A percentile compares a stretch with the other conserved stretches of the same genome.
These are phyloP conservation scores for Apophysomyces variabilis DNA, from an alignment of 371 early-diverging fungal species.

Conservation along the genomic window DNA sequence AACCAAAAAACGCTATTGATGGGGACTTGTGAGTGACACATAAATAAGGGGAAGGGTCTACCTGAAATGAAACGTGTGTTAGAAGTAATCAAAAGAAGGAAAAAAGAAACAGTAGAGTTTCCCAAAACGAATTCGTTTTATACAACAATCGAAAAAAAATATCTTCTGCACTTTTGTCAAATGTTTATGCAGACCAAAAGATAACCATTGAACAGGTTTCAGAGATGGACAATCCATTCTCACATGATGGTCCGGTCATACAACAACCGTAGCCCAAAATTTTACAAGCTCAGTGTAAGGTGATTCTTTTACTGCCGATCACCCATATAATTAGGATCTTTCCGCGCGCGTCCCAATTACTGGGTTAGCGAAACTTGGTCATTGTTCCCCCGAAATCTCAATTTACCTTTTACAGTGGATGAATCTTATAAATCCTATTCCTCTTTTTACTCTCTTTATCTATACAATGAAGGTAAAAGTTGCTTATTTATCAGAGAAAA, in stretches of 20 bases:
- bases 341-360: neutral
- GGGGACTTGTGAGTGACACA: neutral
- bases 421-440: too few species aligned
- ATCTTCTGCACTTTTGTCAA: too few species aligned
- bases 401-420: too few species aligned
- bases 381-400: neutral
- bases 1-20: neutral
- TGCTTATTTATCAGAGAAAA: too few species aligned
- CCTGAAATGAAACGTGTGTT: slow-evolving; percentile 12
- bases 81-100: slow-evolving; percentile 6
- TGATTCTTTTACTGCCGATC: slow-evolving; percentile 7
- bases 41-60: neutral
- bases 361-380: neutral
- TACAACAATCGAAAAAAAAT: neutral
- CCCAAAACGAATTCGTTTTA: neutral
- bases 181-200: neutral
- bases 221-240: neutral
- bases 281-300: neutral
- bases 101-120: neutral
- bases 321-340: neutral
- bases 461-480: too few species aligned
- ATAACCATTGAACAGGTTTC: neutral
- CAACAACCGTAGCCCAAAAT: too few species aligned
- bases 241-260: neutral
- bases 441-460: too few species aligned